These are phyloP conservation scores for Lactuca saligna DNA, from an alignment of 129 eudicot genomes.

Conservation along the genomic window DNA sequence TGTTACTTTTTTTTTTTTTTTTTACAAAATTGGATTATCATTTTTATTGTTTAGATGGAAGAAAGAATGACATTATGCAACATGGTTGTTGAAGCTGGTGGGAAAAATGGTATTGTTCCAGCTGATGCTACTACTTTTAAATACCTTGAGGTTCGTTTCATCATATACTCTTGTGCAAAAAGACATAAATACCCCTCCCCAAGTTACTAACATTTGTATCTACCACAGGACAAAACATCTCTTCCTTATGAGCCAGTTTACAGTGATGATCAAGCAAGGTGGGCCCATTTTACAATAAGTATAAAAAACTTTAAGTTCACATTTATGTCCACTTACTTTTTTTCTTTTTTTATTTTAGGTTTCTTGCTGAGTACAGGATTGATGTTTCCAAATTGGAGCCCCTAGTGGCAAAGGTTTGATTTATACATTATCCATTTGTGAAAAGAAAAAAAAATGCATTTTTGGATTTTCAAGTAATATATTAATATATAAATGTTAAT, in stretches of 20 bases:
- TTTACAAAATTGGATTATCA: not conserved
- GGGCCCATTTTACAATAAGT: not conserved
- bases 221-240: conserved; percentile 72
- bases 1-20: too few relatives aligned
- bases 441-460: not conserved
- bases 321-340: not conserved
- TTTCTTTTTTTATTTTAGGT: conserved; percentile 44
- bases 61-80: conserved; percentile 99
- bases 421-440: not conserved
- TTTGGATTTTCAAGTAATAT: not conserved
- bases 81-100: conserved; percentile 99
- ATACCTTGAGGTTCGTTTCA: conserved; percentile 74
- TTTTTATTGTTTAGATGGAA: conserved; percentile 63
- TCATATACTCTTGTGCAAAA: not conserved
- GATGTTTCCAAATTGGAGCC: conserved; percentile 97
- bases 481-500: not conserved
- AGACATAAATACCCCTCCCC: not conserved
- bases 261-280: conserved; percentile 95
- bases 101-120: conserved; percentile 93
- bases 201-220: conserved; percentile 7
- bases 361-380: conserved; percentile 74
- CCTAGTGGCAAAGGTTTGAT: conserved; percentile 89
- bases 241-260: conserved; percentile 85
- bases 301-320: not conserved
- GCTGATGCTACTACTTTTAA: conserved; percentile 88